Base-by-base conservation (phyloP, 352 stramenopile genomes). In the Phytopythium helicoides region DNA sequence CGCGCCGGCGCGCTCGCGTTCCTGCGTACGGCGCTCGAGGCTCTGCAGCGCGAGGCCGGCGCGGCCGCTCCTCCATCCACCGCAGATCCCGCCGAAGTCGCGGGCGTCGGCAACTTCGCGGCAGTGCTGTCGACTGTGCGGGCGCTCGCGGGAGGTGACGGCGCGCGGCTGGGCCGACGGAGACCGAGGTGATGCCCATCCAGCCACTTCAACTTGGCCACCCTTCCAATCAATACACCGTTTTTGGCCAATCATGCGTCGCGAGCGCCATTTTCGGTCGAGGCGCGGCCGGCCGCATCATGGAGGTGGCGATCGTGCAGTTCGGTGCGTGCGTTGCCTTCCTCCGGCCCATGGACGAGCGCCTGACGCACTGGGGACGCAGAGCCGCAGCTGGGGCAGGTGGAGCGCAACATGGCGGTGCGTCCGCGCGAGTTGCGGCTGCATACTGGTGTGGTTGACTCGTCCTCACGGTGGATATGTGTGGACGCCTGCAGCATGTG, bases 261-360 rank as follows among this genome's bases (percentile, higher is more conserved):
- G n/a, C n/a, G n/a, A n/a, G n/a, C n/a, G n/a, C n/a, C n/a, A n/a
- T n/a, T n/a, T n/a, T n/a, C n/a, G n/a, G n/a, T n/a, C n/a, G n/a
- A n/a, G n/a, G n/a, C n/a, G n/a, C n/a, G n/a, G n/a, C n/a, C n/a
- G n/a, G n/a, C n/a, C n/a, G n/a, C 28, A 9, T 33, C 7, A 86
- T 93, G 72, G 76, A 81, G 60, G 64, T 89, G 33, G 81, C 64
- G 47, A 89, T 93, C 60, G 76, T 93, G 23, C 80, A 93, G 62
- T 91, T 87, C 73, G 81, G 81, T 91, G 54, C 55, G 76, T 41
- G 38, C 45, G 58, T 11, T 7, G 14, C 14, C 4, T 44, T 3
- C 21, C 21, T 35, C 14, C 4, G 25, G 10, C 38, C 47, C 28
- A 48, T 23, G 10, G 37, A 7, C 39, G 0, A 23, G 19, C 7